phyloP scores from a whole-genome alignment of 495 filamentous ascomycete genomes.

The Astrothelium macrocarpum region DNA sequence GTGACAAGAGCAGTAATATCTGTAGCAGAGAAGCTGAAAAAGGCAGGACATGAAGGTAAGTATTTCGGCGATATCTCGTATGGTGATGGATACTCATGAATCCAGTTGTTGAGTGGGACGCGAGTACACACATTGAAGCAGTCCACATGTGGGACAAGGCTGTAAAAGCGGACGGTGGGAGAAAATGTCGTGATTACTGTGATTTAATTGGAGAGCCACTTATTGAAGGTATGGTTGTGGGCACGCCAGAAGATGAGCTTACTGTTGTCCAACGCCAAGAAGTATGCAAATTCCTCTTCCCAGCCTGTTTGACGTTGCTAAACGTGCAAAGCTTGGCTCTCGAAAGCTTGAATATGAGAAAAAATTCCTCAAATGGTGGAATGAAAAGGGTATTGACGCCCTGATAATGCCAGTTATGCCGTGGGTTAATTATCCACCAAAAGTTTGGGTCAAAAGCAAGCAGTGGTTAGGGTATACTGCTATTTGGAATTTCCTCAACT shows the following conservation, averaged over 20 bases:
- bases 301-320: not conserved
- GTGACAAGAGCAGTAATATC: not conserved
- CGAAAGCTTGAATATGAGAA: conserved; percentile 10
- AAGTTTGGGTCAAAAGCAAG: conserved; percentile 8
- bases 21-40: not conserved
- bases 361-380: conserved; percentile 3
- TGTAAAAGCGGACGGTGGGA: conserved; percentile 11
- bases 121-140: not conserved
- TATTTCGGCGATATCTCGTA: not conserved
- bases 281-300: not conserved
- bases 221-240: conserved; percentile 11
- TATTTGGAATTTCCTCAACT: conserved; percentile 10
- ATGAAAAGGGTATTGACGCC: conserved; percentile 7
- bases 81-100: not conserved
- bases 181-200: conserved; percentile 6
- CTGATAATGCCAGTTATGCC: conserved; percentile 13
- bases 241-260: conserved; percentile 8
- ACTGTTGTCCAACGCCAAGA: conserved; percentile 7
- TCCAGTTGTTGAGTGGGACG: conserved; percentile 7
- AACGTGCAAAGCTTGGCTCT: not conserved
- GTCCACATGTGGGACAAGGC: conserved; percentile 5
- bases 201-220: conserved; percentile 6
- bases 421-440: conserved; percentile 7
- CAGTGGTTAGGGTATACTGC: conserved; percentile 8
- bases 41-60: conserved; percentile 11